Conservation (phyloP, 495 filamentous ascomycete species). For the Podospora anserina region DNA sequence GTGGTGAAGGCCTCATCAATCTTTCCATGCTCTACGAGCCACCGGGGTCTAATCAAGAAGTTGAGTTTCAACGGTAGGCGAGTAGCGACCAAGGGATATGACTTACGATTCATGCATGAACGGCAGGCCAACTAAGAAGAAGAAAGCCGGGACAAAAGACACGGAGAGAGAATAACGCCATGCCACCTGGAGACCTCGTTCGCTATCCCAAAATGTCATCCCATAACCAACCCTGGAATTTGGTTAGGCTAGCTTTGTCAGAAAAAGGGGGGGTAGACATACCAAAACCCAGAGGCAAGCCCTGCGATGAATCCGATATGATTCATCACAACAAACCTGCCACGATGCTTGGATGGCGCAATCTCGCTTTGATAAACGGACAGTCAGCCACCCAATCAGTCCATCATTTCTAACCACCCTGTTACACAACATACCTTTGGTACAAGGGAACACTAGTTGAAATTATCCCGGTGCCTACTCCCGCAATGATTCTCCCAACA, state of each 20-base stretch:
- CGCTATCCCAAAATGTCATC: conserved; percentile 41
- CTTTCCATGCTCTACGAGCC: conserved; percentile 48
- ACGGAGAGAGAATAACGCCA: conserved; percentile 49
- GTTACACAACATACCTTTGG: conserved; percentile 41
- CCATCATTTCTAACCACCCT: background rate
- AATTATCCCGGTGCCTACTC: conserved; percentile 50
- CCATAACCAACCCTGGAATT: conserved; percentile 42
- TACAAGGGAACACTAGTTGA: conserved; percentile 57
- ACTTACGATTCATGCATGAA: conserved; percentile 52
- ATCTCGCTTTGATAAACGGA: conserved; percentile 46
- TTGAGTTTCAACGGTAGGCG: background rate
- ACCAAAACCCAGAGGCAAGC: conserved; percentile 54
- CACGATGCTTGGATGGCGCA: conserved; percentile 49
- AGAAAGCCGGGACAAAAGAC: conserved; percentile 42
- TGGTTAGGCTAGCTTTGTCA: conserved; percentile 5
- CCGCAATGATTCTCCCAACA: conserved; percentile 50
- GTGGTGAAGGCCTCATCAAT: conserved; percentile 35
- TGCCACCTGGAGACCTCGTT: conserved; percentile 32
- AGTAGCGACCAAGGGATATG: background rate
- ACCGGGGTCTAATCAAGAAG: conserved; percentile 37
- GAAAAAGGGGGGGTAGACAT: conserved; percentile 9
- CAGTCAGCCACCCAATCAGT: background rate
- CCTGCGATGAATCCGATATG: conserved; percentile 56
- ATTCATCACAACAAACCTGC: conserved; percentile 55
- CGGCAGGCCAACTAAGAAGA: conserved; percentile 46